Conservation (phyloP, 345 rosid species). For the Eucalyptus viminalis region DNA sequence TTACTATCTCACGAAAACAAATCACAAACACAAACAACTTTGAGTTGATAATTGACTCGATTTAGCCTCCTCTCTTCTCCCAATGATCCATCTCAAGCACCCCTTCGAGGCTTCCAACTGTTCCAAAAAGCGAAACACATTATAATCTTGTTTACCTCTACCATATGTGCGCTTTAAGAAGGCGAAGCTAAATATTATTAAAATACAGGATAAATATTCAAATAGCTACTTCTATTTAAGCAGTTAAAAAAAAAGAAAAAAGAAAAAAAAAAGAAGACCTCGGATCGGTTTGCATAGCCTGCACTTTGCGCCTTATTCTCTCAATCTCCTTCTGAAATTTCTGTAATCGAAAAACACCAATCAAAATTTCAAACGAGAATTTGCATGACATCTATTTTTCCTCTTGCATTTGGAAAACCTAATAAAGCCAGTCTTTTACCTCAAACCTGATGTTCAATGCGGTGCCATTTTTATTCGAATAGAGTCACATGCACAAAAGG, state of each 20-base stretch:
- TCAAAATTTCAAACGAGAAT: not conserved
- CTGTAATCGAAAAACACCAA: not conserved
- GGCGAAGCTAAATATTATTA: not conserved
- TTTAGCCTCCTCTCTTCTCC: not conserved
- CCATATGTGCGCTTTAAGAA: not conserved
- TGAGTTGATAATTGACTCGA: not conserved
- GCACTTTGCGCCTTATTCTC: not conserved
- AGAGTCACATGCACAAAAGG: not conserved
- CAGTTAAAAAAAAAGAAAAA: accelerated
- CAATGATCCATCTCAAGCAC: not conserved
- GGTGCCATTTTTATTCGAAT: not conserved
- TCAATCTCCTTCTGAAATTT: not conserved
- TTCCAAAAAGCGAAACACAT: not conserved
- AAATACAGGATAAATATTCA: not conserved
- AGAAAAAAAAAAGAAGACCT: not conserved
- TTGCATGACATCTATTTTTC: not conserved
- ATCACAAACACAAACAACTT: not conserved
- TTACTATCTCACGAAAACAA: not conserved
- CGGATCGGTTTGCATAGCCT: not conserved
- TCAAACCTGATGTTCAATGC: not conserved
- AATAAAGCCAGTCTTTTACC: not conserved
- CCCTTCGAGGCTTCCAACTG: not conserved
- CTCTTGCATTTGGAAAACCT: not conserved
- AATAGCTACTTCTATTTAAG: not conserved
- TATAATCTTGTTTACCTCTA: not conserved